Base-by-base conservation (phyloP, 1,284 basidiomycete species). In the Microbotryum intermedium region DNA sequence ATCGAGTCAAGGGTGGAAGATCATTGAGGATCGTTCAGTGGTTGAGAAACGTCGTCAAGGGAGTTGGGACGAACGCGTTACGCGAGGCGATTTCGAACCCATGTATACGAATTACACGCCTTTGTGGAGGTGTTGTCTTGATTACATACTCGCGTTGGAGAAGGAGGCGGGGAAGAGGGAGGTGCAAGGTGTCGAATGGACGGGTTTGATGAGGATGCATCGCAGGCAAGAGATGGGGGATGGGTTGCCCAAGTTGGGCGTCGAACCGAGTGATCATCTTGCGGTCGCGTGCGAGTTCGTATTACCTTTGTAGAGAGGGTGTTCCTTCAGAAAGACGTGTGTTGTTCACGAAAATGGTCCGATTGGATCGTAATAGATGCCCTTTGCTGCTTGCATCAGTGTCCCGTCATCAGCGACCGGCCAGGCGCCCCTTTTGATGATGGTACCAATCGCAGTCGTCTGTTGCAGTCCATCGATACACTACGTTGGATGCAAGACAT, bases 41-140 rank as follows among this genome's bases (percentile, higher is more conserved):
- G 55, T 51, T 10, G 29, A 47, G 16, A 44, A 23, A 29, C 45
- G 25, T 43, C 53, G 55, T 34, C n/a, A 42, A 57, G 60, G 55
- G 1, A 50, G 2, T 4, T 55, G 50, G 59, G 55, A 61, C 16
- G 60, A 61, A 48, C 57, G 60, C 20, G 53, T 64, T 3, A 26
- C 48, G 34, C 23, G 59, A 6, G 63, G 64, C 3, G 66, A 64
- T 48, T 64, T 64, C 26, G 66, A 69, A 39, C 63, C 61, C 16
- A 55, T 28, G 23, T 68, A 55, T 44, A 59, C 61, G 0, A 68
- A 69, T 39, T 66, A 29, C 59, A 71, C 69, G 5, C 69, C 69
- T 16, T 47, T 70, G n/a, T 71, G 69, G 70, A 58, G 70, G 4
- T 68, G 66, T 39, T 66, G 69, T 2, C 64, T 71, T 47, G 64